Evolutionary conservation across 768 basidiomycete genomes (phyloP), one percentile per base, ranked within the genome.

Genomic region (Kwoniella mangroviensis): DNA sequence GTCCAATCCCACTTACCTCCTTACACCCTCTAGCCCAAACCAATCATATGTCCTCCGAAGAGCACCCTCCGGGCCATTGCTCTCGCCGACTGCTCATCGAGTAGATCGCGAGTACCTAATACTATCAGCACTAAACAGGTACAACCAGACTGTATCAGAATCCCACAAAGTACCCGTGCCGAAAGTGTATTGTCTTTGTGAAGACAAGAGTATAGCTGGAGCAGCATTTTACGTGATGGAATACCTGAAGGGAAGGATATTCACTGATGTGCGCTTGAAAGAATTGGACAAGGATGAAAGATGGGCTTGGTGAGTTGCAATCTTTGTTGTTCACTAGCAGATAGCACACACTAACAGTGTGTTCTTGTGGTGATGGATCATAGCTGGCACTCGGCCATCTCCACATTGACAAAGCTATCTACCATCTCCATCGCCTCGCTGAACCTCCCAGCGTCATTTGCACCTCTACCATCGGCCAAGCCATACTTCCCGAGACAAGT

Each of bases 201-300:
- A 91, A 75, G 92, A 98, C 78, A 85, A 76, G 43, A 77, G 84
- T 3, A 87, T 98, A 51, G 86, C 96, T 21, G 96, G 95, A 3
- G 93, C 94, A 24, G 88, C 91, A 2, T 98, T 98, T 84, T 98
- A 97, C 81, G 87, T 98, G 55, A 98, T 99, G 96, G 91, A 98
- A 80, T 98, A 92, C 81, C 79, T 98, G 55, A 90, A 96, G 22
- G 96, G 96, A 0, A 88, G 97, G 57, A 95, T 98, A 75, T 99
- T 97, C 84, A 92, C 92, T 13, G 91, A 98, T 82, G 85, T 87
- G 9, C 83, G 88, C 70, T 90, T 97, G 89, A 88, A 88, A 0
- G 89, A 91, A 76, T 84, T 93, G 1, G 57, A 68, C 28, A 78
- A 87, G 4, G 85, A 87, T 2, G 90, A 90, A 74, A 85, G 91